Conservation (phyloP, 2,329 filamentous ascomycete species). For the Claviceps sp. region DNA sequence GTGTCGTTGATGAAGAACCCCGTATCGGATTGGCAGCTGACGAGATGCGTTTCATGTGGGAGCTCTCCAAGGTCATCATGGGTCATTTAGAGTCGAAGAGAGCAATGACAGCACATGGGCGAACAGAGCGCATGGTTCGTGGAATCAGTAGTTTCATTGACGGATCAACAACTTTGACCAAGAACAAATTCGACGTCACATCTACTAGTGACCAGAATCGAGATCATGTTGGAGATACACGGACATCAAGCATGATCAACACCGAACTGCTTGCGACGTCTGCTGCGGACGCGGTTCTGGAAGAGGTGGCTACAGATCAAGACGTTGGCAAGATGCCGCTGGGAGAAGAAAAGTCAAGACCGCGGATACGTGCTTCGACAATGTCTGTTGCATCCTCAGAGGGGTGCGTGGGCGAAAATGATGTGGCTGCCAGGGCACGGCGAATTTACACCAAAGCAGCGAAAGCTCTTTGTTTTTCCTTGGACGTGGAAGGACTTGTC, state of each 20-base stretch:
- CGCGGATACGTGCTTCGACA: background rate
- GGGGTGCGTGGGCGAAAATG: background rate
- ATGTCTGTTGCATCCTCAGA: background rate
- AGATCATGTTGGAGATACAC: slow-evolving; percentile 11
- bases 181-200: background rate
- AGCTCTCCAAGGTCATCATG: slow-evolving; percentile 15
- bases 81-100: slow-evolving; percentile 17
- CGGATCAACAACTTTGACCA: slow-evolving; percentile 1
- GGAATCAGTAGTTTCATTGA: slow-evolving; percentile 19
- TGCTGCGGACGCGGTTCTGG: background rate
- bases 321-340: background rate
- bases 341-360: background rate
- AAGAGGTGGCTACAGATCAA: background rate
- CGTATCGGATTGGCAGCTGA: slow-evolving; percentile 10
- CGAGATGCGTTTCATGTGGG: slow-evolving; percentile 11
- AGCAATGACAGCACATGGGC: slow-evolving; percentile 11
- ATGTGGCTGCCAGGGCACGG: background rate
- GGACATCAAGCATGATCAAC: background rate
- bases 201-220: background rate
- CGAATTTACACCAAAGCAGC: slow-evolving; percentile 1
- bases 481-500: background rate
- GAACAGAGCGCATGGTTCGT: slow-evolving; percentile 20
- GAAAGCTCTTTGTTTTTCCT: slow-evolving; percentile 1
- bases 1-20: slow-evolving; percentile 9
- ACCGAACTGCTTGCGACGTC: background rate